Conservation (phyloP, 2,329 filamentous ascomycete species). For the Stemphylium lycopersici region DNA sequence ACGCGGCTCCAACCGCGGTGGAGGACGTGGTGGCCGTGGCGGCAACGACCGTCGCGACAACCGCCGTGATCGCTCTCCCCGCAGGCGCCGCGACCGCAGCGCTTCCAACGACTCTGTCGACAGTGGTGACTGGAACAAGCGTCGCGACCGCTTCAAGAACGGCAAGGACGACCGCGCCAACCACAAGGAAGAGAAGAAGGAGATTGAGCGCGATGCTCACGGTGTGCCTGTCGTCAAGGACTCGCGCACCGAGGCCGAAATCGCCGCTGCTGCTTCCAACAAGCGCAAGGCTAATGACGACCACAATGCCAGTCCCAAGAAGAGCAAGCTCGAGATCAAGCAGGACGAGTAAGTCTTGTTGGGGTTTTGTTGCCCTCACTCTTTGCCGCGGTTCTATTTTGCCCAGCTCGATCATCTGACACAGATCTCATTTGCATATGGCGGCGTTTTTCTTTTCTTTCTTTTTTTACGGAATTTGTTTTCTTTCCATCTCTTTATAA, state of each 20-base stretch:
- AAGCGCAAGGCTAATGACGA: conserved; percentile 44
- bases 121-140: conserved; percentile 36
- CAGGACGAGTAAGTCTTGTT: conserved; percentile 33
- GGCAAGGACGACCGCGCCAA: conserved; percentile 33
- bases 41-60: conserved; percentile 25
- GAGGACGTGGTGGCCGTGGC: conserved; percentile 25
- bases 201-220: conserved; percentile 32
- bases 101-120: conserved; percentile 26
- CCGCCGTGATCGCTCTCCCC: conserved; percentile 32
- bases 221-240: conserved; percentile 39
- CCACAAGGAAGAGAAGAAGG: conserved; percentile 30
- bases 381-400: too few relatives aligned
- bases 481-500: not conserved
- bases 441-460: not conserved
- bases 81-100: conserved; percentile 34
- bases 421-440: not conserved
- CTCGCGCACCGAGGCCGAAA: conserved; percentile 22
- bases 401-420: not conserved
- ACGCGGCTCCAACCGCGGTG: conserved; percentile 36
- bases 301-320: conserved; percentile 33
- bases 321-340: conserved; percentile 46
- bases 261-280: conserved; percentile 24
- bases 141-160: conserved; percentile 45
- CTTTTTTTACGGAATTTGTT: not conserved
- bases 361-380: not conserved